Evolutionary conservation across 257 asterid genomes (phyloP).

Genomic region (Penstemon barbatus): DNA sequence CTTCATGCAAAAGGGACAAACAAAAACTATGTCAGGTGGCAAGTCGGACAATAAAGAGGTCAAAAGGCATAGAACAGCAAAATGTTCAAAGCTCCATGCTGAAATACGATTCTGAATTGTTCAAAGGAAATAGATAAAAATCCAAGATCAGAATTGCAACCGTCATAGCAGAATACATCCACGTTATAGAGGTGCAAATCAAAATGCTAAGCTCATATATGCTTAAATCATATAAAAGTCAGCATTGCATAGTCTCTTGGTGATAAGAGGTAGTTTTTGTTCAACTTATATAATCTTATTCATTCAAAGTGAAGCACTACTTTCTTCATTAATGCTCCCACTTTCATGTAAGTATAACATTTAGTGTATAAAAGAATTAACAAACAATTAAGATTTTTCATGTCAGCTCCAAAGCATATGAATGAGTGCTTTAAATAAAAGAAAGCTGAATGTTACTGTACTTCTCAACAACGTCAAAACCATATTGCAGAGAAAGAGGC

Average conservation of each 20-base stretch:
- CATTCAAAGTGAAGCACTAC: constrained; percentile 15
- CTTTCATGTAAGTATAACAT: constrained; percentile 16
- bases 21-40: constrained; percentile 29
- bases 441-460: constrained; percentile 42
- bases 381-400: background rate
- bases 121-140: background rate
- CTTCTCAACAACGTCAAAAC: constrained; percentile 84
- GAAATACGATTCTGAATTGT: constrained; percentile 8
- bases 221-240: background rate
- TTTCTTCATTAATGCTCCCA: background rate
- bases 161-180: constrained; percentile 7
- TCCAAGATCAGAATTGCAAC: constrained; percentile 12
- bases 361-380: constrained; percentile 11
- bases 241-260: constrained; percentile 10
- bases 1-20: constrained; percentile 40
- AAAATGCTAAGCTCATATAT: constrained; percentile 9
- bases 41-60: constrained; percentile 8
- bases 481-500: constrained; percentile 98
- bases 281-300: constrained; percentile 19
- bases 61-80: constrained; percentile 6
- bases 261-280: background rate
- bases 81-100: constrained; percentile 1
- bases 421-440: constrained; percentile 21
- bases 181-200: background rate
- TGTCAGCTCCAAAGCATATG: constrained; percentile 20